phyloP scores from a whole-genome alignment of 129 eudicot genomes.

The Lactuca sativa region DNA sequence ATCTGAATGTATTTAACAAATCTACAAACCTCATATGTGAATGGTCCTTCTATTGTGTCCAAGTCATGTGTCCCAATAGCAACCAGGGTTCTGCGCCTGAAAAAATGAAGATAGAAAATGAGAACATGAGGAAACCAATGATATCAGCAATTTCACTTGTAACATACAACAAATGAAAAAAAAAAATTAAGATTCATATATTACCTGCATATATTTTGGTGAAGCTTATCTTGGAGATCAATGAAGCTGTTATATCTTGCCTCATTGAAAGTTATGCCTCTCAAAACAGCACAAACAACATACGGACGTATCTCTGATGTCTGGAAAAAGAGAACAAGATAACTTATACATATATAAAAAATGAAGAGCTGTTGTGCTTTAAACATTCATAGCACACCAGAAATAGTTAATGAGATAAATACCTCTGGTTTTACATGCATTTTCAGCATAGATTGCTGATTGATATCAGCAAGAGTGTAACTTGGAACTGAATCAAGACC shows the following conservation, averaged over 20 bases:
- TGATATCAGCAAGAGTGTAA: slow-evolving; percentile 45
- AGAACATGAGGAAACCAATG: background rate
- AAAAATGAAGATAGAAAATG: slow-evolving; percentile 15
- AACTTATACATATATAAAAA: slow-evolving; percentile 8
- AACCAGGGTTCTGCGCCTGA: slow-evolving; percentile 87
- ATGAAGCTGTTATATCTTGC: slow-evolving; percentile 94
- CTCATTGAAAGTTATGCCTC: slow-evolving; percentile 85
- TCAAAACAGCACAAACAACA: slow-evolving; percentile 93
- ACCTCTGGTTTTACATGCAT: slow-evolving; percentile 93
- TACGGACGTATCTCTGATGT: slow-evolving; percentile 70
- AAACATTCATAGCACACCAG: background rate
- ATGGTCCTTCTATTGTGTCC: slow-evolving; percentile 87
- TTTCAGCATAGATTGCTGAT: slow-evolving; percentile 66
- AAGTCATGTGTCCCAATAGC: slow-evolving; percentile 98
- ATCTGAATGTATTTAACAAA: slow-evolving; percentile 18
- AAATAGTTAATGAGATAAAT: slow-evolving; percentile 17
- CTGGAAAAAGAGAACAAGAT: slow-evolving; percentile 36
- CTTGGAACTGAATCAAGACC: slow-evolving; percentile 72
- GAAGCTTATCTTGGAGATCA: slow-evolving; percentile 95
- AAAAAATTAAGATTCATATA: slow-evolving; percentile 4
- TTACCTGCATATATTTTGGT: slow-evolving; percentile 96
- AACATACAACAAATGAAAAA: background rate
- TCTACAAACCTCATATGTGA: slow-evolving; percentile 82
- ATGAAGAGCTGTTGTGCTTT: slow-evolving; percentile 1
- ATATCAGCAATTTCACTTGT: background rate